Base-by-base conservation (phyloP, 495 filamentous ascomycete genomes). In the Xylaria castorea region DNA sequence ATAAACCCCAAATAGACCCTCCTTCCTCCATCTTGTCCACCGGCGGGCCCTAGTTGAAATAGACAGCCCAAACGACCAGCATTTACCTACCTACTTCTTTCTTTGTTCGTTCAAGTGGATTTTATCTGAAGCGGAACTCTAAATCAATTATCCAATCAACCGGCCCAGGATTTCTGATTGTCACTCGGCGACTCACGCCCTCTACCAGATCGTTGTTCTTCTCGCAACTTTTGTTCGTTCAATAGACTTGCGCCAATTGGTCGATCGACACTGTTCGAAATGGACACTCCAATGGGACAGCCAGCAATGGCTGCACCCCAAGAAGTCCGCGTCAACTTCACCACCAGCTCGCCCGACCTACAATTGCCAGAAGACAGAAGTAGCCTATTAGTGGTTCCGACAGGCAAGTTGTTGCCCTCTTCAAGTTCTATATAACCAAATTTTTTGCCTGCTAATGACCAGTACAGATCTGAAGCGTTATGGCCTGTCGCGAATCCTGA, bases 401-500 rank as follows among this genome's bases (percentile, higher is more conserved):
- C 85, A 63, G 78, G 83, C 82, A 65, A 61, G 81, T 68, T 32
- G 81, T 68, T 32, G 46, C 57, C 66, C 48, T 79, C 48, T 25
- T 16, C 63, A 57, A 11, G 71, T 22, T 68, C 61, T 73, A 70
- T n/a, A 30, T 57, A n/a, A 67, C 74, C 60, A 30, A 68, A 20
- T 51, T 44, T 20, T n/a, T n/a, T n/a, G n/a, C 65, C 32, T 57
- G 50, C 69, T 48, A 67, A 18, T 27, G 57, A 32, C n/a, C 20
- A 18, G 12, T 34, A 1, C 65, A 93, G 94, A 91, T 66, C 87
- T 98, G 71, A 91, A 93, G 75, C 90, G 96, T 80, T 96, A 97
- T 88, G 93, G 91, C 67, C 90, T 99, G 25, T 98, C 95, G 1
- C 92, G 93, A 40, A 89, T 99, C 73, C 92, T 98, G 72, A 99